Base-by-base conservation (phyloP, 768 basidiomycete genomes). In the Auriscalpium microsporum region DNA sequence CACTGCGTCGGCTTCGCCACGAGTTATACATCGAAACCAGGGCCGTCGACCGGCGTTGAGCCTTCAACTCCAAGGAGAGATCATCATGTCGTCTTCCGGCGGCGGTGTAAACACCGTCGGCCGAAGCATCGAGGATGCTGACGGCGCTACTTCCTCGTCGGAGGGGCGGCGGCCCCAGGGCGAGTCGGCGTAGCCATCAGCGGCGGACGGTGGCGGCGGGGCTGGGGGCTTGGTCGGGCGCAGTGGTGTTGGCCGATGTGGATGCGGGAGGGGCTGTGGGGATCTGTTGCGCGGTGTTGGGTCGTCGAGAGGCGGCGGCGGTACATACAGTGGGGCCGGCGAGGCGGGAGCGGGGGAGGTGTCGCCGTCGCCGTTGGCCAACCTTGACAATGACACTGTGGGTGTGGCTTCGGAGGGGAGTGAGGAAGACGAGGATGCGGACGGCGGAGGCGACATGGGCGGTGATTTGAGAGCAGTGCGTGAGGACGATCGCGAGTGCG, bases 241-340 rank as follows among this genome's bases (percentile, higher is more conserved):
- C 28, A 59, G 58, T 36, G 53, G 54, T 13, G 60, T 53, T 19
- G 53, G 46, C 3, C 58, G 51, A 17, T 56, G 58, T 1, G 60
- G 60, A 42, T 61, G 60, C 9, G 60, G 60, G 7, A 61, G 34
- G 1, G 60, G 60, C 48, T 48, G 53, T 10, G 60, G 60, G 1
- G 60, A 61, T 6, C 36, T 55, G 4, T 55, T 61, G 40, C 60
- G 60, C 14, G 60, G 55, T 8, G 47, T 13, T 28, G 60, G 55
- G 2, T 50, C 23, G 37, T 58, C 54, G 10, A 14, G 45, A 3
- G 50, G 42, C 34, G 60, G 60, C 34, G 60, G 60, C 1, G 60
- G 60, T 5, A 61, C 60, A 40, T 61, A 61, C 13, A 61, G 58
- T 14, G 60, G 60, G 11, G 60, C 60, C 16, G 60, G 60, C 1